Conservation (phyloP, 257 asterid species). For the Nicotiana noctiflora region DNA sequence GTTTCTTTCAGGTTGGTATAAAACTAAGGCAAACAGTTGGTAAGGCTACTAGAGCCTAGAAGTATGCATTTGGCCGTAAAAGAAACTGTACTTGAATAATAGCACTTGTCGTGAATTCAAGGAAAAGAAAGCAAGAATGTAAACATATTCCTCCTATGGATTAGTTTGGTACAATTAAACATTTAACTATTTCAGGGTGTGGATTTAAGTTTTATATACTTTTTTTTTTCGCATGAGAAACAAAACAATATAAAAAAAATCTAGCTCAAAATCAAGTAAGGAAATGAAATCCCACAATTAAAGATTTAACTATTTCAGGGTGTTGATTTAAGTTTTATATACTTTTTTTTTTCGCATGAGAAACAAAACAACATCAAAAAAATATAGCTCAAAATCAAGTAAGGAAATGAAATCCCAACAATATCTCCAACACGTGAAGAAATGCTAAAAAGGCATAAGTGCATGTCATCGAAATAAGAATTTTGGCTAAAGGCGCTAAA, state of each 20-base stretch:
- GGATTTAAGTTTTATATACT: background rate
- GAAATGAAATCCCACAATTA: too few relatives aligned
- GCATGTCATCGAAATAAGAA: too few relatives aligned
- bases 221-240: too few relatives aligned
- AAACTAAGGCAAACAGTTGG: slow-evolving; percentile 3
- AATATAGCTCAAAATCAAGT: too few relatives aligned
- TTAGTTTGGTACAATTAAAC: background rate
- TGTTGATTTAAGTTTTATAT: background rate
- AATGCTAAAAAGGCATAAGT: too few relatives aligned
- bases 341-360: too few relatives aligned
- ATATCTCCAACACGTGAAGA: too few relatives aligned
- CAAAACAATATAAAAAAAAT: too few relatives aligned
- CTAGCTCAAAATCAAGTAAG: too few relatives aligned
- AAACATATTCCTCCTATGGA: background rate
- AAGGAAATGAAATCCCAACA: too few relatives aligned
- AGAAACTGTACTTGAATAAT: background rate
- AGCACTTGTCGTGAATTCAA: background rate
- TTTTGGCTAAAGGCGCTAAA: too few relatives aligned
- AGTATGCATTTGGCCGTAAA: background rate
- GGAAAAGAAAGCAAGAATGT: background rate
- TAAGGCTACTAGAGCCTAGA: background rate
- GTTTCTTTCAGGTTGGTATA: slow-evolving; percentile 29
- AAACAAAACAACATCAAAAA: too few relatives aligned
- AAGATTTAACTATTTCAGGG: background rate
- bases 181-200: background rate